Evolutionary conservation across 345 rosid genomes (phyloP), one percentile per base, ranked within the genome.

Genomic region (Eucalyptus marginata): DNA sequence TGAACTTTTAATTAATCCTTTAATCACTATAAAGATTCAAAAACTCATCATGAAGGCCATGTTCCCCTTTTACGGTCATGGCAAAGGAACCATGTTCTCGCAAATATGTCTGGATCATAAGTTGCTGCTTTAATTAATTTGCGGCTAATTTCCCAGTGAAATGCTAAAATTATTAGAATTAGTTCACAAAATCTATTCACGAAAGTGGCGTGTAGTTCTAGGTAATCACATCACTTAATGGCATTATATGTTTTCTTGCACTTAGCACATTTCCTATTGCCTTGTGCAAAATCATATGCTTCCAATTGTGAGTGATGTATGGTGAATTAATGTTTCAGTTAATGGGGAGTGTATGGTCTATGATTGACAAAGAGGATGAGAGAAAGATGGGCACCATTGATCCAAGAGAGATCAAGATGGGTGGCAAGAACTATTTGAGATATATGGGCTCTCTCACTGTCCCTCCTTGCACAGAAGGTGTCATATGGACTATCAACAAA

Each of bases 401-500:
- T 91, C 97, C 99, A 29, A 88, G 86, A 31, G 89, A 92, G 15
- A 91, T 96, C 14, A 93, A 89, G 89, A 88, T 92, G 91, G 92
- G 90, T 52, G 96, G 97, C 89, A 91, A 87, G 50, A 91, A 87
- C 36, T 94, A 93, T 87, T 96, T 94, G 88, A 94, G 95, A 89
- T 96, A 97, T 88, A 81, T 88, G 44, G 99, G 99, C 59, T 97
- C 99, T 5, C 96, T 97, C 81, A 95, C 99, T 4, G 91, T 93
- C 51, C 97, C 99, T 91, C 99, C 99, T 83, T 97, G 99, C 90
- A 93, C 97, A 3, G 94, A 97, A 94, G 95, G 94, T 88, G 97
- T 97, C 87, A 91, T 89, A 86, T 95, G 99, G 99, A 94, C 89
- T 88, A 92, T 96, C 87, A 87, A 92, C 92, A 89, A 87, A 86